Base-by-base conservation (phyloP, 495 filamentous ascomycete genomes). In the Neurospora sp. region DNA sequence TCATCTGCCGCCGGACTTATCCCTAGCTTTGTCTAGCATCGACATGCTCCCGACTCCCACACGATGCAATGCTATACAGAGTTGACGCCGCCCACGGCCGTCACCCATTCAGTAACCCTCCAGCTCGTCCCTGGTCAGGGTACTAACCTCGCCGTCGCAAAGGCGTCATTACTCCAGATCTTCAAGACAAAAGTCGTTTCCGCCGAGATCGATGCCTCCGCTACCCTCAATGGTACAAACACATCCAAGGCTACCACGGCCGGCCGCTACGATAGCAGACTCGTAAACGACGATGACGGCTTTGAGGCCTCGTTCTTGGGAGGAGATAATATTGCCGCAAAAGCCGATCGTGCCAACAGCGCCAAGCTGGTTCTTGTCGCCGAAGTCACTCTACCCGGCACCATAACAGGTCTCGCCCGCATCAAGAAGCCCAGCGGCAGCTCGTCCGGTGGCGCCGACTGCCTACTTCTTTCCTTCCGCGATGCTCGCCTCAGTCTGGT, bases 401-500 rank as follows among this genome's bases (percentile, higher is more conserved):
- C 92, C 0, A 86, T 98, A 69, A 96, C 89, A 24, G 92, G 92
- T 28, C 86, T 98, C 70, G 92, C 89, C 70, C 86, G 90, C 70
- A 88, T 98, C 69, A 94, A 91, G 78, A 85, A 88, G 0, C 81
- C 88, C 59, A 88, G 85, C 69, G 89, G 90, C 19, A 92, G 89
- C 72, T 91, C 92, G n/a, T 93, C 93, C 2, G 93, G 91, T 69
- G 54, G 54, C 7, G 15, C 54, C 54, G 92, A 97, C 66, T 90
- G 90, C n/a, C 87, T 99, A 37, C 83, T 99, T 40, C 74, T 98
- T 34, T 90, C 94, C 4, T 89, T 94, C 77, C 90, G 90, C 75
- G 94, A 98, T 85, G 96, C 96, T 36, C 97, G 96, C 81, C 85
- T 98, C 73, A 94, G 92, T 80, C 84, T 98, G 84, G 89, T 98